These are phyloP conservation scores for Stagonosporopsis cucurbitacearum DNA, from an alignment of 2,329 filamentous ascomycete genomes.

Conservation along the genomic window DNA sequence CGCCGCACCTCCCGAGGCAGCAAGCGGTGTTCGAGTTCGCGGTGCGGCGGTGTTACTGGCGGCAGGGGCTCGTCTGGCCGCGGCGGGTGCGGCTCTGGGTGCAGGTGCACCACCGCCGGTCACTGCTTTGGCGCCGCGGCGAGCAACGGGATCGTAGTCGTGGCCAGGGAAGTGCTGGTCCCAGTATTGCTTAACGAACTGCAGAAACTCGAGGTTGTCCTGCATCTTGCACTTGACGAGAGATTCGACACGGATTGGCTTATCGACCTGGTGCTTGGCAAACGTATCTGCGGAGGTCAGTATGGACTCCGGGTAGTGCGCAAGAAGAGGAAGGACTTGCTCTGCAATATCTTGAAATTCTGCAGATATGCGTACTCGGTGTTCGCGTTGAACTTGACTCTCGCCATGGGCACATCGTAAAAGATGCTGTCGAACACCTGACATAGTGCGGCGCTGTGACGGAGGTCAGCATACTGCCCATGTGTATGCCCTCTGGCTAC, in stretches of 20 bases:
- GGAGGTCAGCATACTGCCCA: conserved; percentile 26
- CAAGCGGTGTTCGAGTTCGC: conserved; percentile 50
- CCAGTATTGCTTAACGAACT: conserved; percentile 97
- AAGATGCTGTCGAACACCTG: conserved; percentile 99
- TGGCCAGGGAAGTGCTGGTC: conserved; percentile 97
- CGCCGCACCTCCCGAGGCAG: conserved; percentile 60
- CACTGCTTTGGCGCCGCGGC: conserved; percentile 73
- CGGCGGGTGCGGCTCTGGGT: conserved; percentile 60
- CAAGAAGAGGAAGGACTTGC: conserved; percentile 60
- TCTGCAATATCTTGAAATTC: conserved; percentile 98
- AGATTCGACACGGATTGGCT: conserved; percentile 83
- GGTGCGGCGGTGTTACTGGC: conserved; percentile 50
- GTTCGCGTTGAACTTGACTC: conserved; percentile 98
- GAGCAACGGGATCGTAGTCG: conserved; percentile 88
- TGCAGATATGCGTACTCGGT: conserved; percentile 96
- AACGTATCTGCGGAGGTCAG: conserved; percentile 71
- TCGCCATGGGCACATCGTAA: conserved; percentile 90
- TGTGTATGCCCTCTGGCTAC: conserved; percentile 8
- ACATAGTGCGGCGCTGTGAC: conserved; percentile 82
- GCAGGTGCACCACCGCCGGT: conserved; percentile 54
- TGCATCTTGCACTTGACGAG: conserved; percentile 99
- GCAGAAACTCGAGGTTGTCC: conserved; percentile 98
- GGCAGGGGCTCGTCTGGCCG: conserved; percentile 53
- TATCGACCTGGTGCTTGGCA: conserved; percentile 84
- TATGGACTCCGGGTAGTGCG: neutral